Evolutionary conservation across 306 rosid species (phyloP).

Genomic region (Acacia melanoxylon): DNA sequence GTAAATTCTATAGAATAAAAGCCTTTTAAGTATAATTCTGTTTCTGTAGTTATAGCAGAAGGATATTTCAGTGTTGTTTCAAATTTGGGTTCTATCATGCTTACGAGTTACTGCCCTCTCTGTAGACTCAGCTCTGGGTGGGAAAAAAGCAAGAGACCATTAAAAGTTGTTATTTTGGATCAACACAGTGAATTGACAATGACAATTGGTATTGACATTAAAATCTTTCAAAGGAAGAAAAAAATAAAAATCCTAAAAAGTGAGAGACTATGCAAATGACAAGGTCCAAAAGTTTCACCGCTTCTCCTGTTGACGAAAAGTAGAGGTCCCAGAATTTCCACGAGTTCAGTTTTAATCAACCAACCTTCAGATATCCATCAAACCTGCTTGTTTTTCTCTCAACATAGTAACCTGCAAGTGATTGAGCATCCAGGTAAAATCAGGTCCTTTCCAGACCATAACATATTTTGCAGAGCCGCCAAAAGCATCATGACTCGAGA

Average conservation of each 20-base stretch:
- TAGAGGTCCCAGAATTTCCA: conserved; percentile 24
- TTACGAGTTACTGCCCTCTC: conserved; percentile 2
- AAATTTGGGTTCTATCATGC: neutral
- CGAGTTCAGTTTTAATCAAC: conserved; percentile 21
- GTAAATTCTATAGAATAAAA: neutral
- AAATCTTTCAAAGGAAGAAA: conserved; percentile 1
- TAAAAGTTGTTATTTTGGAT: neutral
- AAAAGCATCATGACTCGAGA: neutral
- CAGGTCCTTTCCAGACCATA: conserved; percentile 1
- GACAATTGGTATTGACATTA: neutral
- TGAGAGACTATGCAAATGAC: conserved; percentile 17
- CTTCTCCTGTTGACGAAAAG: conserved; percentile 12
- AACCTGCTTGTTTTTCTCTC: conserved; percentile 17
- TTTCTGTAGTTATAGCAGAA: neutral
- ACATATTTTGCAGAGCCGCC: neutral
- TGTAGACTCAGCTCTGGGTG: neutral
- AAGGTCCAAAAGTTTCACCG: conserved; percentile 5
- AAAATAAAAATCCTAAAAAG: conserved; percentile 18
- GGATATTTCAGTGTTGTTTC: neutral
- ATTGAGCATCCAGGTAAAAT: neutral
- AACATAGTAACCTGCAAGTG: conserved; percentile 20
- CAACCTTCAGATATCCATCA: neutral
- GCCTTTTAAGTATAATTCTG: neutral
- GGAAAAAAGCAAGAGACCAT: neutral
- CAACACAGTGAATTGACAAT: conserved; percentile 1